Evolutionary conservation across 371 early-diverging fungal species (phyloP).

Genomic region (Aphelidium insulamus): DNA sequence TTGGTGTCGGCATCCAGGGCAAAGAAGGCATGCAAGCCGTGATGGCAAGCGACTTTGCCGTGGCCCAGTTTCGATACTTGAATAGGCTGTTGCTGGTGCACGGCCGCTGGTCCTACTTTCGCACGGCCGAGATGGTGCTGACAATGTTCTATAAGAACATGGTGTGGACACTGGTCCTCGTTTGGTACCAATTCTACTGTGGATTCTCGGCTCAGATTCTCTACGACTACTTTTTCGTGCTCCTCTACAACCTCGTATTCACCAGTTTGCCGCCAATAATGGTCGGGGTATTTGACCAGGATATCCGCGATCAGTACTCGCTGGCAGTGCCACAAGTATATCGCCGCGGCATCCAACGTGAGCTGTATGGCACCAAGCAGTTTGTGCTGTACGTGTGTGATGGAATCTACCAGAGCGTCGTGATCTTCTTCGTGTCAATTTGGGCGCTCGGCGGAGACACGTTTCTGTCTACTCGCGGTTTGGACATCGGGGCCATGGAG

Average conservation of each 20-base stretch:
- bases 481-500: slow-evolving; percentile 30
- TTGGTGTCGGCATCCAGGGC: slow-evolving; percentile 79
- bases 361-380: slow-evolving; percentile 49
- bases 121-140: slow-evolving; percentile 49
- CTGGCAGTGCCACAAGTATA: slow-evolving; percentile 66
- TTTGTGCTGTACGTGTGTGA: slow-evolving; percentile 66
- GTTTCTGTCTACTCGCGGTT: slow-evolving; percentile 21
- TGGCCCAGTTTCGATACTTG: slow-evolving; percentile 63
- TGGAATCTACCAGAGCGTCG: slow-evolving; percentile 64
- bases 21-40: slow-evolving; percentile 86
- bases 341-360: slow-evolving; percentile 56
- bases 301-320: slow-evolving; percentile 43
- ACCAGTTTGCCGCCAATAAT: slow-evolving; percentile 43
- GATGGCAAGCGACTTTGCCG: slow-evolving; percentile 71
- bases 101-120: slow-evolving; percentile 63
- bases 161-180: slow-evolving; percentile 48
- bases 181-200: slow-evolving; percentile 60
- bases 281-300: slow-evolving; percentile 76
- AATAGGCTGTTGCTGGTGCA: slow-evolving; percentile 48
- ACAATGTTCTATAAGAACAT: slow-evolving; percentile 62
- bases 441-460: slow-evolving; percentile 19
- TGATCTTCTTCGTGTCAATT: slow-evolving; percentile 50
- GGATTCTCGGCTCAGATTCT: slow-evolving; percentile 33
- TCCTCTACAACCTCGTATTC: slow-evolving; percentile 48
- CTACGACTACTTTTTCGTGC: slow-evolving; percentile 56